Base-by-base conservation (phyloP, 805 yeast species). In the Gaillardinia entomophila region DNA sequence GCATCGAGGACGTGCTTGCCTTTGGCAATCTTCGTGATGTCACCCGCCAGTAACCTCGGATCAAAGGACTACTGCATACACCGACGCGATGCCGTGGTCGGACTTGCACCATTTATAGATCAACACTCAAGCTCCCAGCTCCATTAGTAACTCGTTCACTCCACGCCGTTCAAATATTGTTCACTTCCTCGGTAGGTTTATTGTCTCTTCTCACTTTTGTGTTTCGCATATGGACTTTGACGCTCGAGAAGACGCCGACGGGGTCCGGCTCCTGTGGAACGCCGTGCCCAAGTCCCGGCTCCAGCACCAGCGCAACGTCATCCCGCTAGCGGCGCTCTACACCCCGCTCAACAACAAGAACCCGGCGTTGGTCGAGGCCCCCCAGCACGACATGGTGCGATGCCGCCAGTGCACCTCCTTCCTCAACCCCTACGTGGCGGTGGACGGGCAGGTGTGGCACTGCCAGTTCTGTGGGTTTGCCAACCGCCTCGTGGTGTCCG, bases 21-120 rank as follows among this genome's bases (percentile, higher is more conserved):
- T 87, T 87, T 57, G 96, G 95, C 0, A 74, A 73, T 30, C 48
- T 87, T 4, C 73, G 75, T 23, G 89, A 83, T 54, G 92, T 84
- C 5, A 54, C 72, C 19, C 71, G 66, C 44, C 89, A 83, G 45
- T 81, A 29, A 28, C 22, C 10, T n/a, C n/a, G n/a, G n/a, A n/a
- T n/a, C n/a, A n/a, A n/a, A n/a, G n/a, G n/a, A n/a, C n/a, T n/a
- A n/a, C n/a, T n/a, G n/a, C n/a, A n/a, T n/a, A n/a, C n/a, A n/a
- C n/a, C n/a, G n/a, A n/a, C n/a, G n/a, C n/a, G n/a, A n/a, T n/a
- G n/a, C n/a, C n/a, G n/a, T n/a, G n/a, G n/a, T n/a, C n/a, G n/a
- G n/a, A n/a, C n/a, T n/a, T n/a, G n/a, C n/a, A n/a, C n/a, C n/a
- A n/a, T n/a, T n/a, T n/a, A n/a, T n/a, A n/a, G n/a, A n/a, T n/a